These are phyloP conservation scores for Russula compacta DNA, from an alignment of 768 basidiomycete genomes.

Conservation along the genomic window DNA sequence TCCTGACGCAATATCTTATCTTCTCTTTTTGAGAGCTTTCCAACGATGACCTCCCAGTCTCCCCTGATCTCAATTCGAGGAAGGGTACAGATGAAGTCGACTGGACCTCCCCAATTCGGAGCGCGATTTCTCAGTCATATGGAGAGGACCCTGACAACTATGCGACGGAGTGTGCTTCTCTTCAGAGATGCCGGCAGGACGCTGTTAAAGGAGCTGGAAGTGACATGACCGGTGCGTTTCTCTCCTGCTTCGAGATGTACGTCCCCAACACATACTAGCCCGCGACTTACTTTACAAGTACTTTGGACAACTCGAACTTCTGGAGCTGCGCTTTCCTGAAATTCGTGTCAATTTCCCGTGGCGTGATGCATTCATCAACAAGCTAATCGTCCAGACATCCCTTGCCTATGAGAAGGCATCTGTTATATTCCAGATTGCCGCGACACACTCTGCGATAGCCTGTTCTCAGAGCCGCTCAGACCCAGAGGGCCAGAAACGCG, in stretches of 20 bases:
- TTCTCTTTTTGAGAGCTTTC: background rate
- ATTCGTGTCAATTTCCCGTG: slow-evolving; percentile 94
- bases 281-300: slow-evolving; percentile 97
- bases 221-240: slow-evolving; percentile 73
- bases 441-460: slow-evolving; percentile 89
- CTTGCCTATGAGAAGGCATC: slow-evolving; percentile 98
- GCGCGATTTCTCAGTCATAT: slow-evolving; percentile 82
- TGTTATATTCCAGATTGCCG: slow-evolving; percentile 91
- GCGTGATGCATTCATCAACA: slow-evolving; percentile 94
- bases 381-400: slow-evolving; percentile 88
- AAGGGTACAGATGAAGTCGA: slow-evolving; percentile 97
- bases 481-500: slow-evolving; percentile 35
- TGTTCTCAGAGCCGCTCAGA: slow-evolving; percentile 66
- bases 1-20: background rate
- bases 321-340: slow-evolving; percentile 94
- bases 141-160: slow-evolving; percentile 91
- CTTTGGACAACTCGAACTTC: slow-evolving; percentile 95
- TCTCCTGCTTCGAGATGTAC: background rate
- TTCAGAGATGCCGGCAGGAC: slow-evolving; percentile 91
- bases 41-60: slow-evolving; percentile 62
- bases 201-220: slow-evolving; percentile 95
- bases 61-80: slow-evolving; percentile 85
- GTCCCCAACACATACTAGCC: slow-evolving; percentile 34
- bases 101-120: slow-evolving; percentile 84
- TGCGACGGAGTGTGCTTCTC: slow-evolving; percentile 66